Base-by-base conservation (phyloP, 768 basidiomycete species). In the Termitomyces sp. region DNA sequence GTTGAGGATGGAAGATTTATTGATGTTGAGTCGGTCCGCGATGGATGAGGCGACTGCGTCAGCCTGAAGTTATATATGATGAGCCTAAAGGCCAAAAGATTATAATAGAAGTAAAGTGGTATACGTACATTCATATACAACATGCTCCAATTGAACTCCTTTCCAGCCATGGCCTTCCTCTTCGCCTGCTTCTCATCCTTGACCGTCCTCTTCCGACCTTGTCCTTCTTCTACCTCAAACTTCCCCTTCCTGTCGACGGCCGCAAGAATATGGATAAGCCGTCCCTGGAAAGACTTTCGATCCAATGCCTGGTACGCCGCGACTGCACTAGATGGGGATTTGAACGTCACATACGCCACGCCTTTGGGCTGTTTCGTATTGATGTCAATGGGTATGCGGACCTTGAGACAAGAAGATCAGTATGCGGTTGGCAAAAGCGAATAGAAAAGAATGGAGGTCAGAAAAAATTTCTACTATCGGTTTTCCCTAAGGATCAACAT, bases 91-190 rank as follows among this genome's bases (percentile, higher is more conserved):
- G 30, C 30, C 9, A 10, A 32, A 56, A 56, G 8, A 62, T 10
- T 44, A 53, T 45, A 28, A 55, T 53, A 53, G n/a, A 21, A 41
- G 37, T 48, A 48, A 35, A 53, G 48, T 45, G 54, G 51, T 45
- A 22, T 43, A 86, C 92, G 71, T 75, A 97, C 96, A 77, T 98
- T 98, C 92, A 98, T 94, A 66, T 94, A 98, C 54, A 98, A 68
- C 79, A 93, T 88, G 51, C 87, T 84, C 93, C 93, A 96, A 68
- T 92, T 93, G 65, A 94, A 93, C 54, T 88, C 88, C 58, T 85
- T 85, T 32, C 87, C 86, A 15, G 88, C 85, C 34, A 66, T 72
- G 11, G 80, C 75, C 68, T 87, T 93, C 55, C 83, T 76, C 64
- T 87, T 84, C 34, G 77, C 77, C 21, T 77, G 70, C 48, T 80